phyloP scores from a whole-genome alignment of 257 asterid genomes.

The Nicotiana undulata region DNA sequence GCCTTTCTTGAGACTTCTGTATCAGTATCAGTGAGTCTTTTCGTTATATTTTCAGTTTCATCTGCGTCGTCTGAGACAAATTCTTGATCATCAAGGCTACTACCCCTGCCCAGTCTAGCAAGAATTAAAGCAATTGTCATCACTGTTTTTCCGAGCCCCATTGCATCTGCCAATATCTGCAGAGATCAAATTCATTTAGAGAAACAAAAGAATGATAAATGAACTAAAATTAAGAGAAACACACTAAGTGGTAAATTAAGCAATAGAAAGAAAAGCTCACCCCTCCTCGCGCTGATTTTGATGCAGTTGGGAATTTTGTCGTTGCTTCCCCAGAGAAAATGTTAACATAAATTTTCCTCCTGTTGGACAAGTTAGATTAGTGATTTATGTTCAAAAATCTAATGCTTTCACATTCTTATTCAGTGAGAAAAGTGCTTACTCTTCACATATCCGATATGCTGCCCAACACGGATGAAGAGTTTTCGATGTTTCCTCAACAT shows the following conservation, averaged over 20 bases:
- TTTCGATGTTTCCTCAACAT: conserved; percentile 46
- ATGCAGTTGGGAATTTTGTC: conserved; percentile 57
- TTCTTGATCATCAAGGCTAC: conserved; percentile 34
- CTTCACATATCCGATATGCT: conserved; percentile 70
- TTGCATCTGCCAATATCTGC: conserved; percentile 87
- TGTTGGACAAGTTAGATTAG: conserved; percentile 21
- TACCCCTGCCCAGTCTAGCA: conserved; percentile 54
- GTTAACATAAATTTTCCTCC: conserved; percentile 76
- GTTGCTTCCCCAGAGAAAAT: conserved; percentile 82
- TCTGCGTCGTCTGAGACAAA: conserved; percentile 7
- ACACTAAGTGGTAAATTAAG: neutral
- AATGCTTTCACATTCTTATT: neutral
- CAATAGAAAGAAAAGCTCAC: conserved; percentile 24
- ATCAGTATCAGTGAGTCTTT: conserved; percentile 15
- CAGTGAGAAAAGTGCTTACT: conserved; percentile 31
- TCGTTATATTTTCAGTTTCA: conserved; percentile 18
- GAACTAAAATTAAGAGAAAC: neutral
- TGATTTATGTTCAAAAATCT: neutral
- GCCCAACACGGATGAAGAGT: conserved; percentile 93
- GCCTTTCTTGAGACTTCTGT: conserved; percentile 20
- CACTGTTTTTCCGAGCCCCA: conserved; percentile 95
- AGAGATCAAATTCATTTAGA: neutral
- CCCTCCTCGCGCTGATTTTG: conserved; percentile 72
- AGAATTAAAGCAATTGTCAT: conserved; percentile 81
- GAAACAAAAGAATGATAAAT: neutral